phyloP scores from a whole-genome alignment of 2,329 filamentous ascomycete genomes.

The Aspergillus sp. region DNA sequence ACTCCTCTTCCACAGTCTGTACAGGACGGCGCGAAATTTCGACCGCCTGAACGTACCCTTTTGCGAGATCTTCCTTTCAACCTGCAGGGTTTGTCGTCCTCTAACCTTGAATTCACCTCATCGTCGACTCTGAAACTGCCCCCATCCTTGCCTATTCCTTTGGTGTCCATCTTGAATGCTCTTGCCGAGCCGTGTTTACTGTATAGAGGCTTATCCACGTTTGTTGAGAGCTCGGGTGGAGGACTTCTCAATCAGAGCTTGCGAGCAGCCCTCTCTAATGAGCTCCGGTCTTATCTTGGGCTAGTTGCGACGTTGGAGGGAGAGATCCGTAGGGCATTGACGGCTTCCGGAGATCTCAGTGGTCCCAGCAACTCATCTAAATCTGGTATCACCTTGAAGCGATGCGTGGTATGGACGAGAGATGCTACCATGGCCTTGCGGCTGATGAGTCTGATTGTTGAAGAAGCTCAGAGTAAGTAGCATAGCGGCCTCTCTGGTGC shows the following conservation, averaged over 20 bases:
- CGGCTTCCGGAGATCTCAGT: constrained; percentile 58
- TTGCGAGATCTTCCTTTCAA: constrained; percentile 86
- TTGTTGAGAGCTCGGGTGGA: constrained; percentile 75
- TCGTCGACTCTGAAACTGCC: constrained; percentile 72
- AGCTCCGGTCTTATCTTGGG: constrained; percentile 84
- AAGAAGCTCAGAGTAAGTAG: constrained; percentile 71
- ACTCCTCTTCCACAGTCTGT: constrained; percentile 11
- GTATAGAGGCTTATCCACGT: constrained; percentile 75
- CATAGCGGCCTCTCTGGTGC: not conserved
- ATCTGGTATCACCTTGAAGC: constrained; percentile 86
- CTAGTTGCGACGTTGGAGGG: constrained; percentile 89
- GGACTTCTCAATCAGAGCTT: constrained; percentile 91
- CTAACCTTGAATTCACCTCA: constrained; percentile 72
- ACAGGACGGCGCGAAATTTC: constrained; percentile 41
- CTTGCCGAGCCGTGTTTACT: constrained; percentile 92
- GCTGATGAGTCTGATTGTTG: constrained; percentile 89
- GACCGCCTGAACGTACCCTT: constrained; percentile 61
- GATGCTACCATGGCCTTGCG: constrained; percentile 95
- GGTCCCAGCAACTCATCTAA: constrained; percentile 73
- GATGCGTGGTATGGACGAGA: constrained; percentile 94
- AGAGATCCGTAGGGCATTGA: constrained; percentile 80
- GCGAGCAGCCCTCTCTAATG: constrained; percentile 76
- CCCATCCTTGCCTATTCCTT: constrained; percentile 72
- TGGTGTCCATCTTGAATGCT: constrained; percentile 82
- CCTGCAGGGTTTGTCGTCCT: constrained; percentile 85